A percentile compares a stretch with the other conserved stretches of the same genome.
These are phyloP conservation scores for Quercus cerris DNA, from an alignment of 306 rosid genomes.

Conservation along the genomic window DNA sequence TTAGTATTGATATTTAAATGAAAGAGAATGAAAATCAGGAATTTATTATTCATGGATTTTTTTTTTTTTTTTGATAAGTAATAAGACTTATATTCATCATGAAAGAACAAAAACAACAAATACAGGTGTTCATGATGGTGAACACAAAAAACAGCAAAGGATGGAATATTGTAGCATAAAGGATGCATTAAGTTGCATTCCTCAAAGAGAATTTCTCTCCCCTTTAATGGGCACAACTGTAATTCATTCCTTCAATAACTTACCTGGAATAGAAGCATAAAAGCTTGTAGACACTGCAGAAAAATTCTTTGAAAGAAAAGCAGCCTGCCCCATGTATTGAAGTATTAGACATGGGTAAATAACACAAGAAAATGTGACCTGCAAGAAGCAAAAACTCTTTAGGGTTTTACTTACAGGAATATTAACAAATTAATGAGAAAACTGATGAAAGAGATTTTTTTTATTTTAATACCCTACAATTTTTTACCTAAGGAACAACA, in stretches of 20 bases:
- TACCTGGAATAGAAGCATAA: constrained; percentile 87
- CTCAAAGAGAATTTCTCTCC: not conserved
- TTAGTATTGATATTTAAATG: not conserved
- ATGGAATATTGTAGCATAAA: not conserved
- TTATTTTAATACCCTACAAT: not conserved
- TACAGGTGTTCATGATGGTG: no score
- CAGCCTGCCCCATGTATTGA: constrained; percentile 97
- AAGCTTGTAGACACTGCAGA: constrained; percentile 65
- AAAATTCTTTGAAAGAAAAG: constrained; percentile 75
- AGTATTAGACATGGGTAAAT: constrained; percentile 75
- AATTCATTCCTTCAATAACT: constrained; percentile 28
- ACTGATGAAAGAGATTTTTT: not conserved
- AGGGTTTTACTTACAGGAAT: constrained; percentile 4
- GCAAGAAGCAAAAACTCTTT: constrained; percentile 27
- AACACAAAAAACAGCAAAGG: no score
- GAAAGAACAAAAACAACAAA: no score
- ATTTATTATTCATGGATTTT: not conserved
- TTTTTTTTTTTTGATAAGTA: no score
- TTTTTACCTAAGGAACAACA: not conserved
- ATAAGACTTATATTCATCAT: no score
- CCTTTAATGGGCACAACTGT: constrained; percentile 7
- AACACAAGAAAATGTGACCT: constrained; percentile 66
- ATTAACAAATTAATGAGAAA: constrained; percentile 14
- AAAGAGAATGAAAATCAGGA: constrained; percentile 10
- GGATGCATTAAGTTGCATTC: constrained; percentile 7